Percentiles rank a stretch among this genome's conserved stretches.
phyloP scores from a whole-genome alignment of 2,329 filamentous ascomycete genomes.

The Scleromitrula shiraiana region DNA sequence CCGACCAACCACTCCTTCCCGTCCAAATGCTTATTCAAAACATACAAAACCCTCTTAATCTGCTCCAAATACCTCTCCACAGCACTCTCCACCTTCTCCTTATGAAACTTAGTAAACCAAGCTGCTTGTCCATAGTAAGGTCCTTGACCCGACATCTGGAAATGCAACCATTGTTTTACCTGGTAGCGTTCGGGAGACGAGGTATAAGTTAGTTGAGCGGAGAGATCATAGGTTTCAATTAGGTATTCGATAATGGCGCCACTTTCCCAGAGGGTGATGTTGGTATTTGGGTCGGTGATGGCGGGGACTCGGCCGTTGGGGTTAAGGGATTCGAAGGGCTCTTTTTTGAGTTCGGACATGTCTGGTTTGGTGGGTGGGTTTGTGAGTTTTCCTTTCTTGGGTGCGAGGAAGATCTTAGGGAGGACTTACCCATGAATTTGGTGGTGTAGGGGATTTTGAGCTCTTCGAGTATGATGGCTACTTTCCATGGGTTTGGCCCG shows the following conservation, averaged over 20 bases:
- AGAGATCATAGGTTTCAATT: conserved; percentile 34
- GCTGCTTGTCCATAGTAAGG: conserved; percentile 34
- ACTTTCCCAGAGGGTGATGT: conserved; percentile 37
- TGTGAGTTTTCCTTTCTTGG: not conserved
- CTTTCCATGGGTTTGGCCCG: conserved; percentile 10
- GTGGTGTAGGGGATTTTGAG: conserved; percentile 34
- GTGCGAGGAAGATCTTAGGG: not conserved
- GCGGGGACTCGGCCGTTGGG: conserved; percentile 28
- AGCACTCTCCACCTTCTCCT: conserved; percentile 36
- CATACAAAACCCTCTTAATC: conserved; percentile 27
- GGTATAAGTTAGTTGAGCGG: conserved; percentile 31
- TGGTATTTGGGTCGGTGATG: conserved; percentile 34
- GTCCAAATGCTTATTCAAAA: conserved; percentile 35
- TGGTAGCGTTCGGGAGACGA: conserved; percentile 27
- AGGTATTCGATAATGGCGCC: conserved; percentile 40
- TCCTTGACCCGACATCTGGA: conserved; percentile 33
- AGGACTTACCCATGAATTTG: not conserved
- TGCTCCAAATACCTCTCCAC: conserved; percentile 37
- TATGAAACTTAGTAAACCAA: conserved; percentile 30
- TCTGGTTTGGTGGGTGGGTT: not conserved
- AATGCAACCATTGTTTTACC: conserved; percentile 33
- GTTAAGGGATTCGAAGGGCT: conserved; percentile 30
- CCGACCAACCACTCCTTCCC: conserved; percentile 32
- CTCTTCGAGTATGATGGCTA: conserved; percentile 38
- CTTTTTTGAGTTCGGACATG: conserved; percentile 30